Conservation (phyloP, 176 grass and related monocot species). For the Dendrocalamus sinicus region DNA sequence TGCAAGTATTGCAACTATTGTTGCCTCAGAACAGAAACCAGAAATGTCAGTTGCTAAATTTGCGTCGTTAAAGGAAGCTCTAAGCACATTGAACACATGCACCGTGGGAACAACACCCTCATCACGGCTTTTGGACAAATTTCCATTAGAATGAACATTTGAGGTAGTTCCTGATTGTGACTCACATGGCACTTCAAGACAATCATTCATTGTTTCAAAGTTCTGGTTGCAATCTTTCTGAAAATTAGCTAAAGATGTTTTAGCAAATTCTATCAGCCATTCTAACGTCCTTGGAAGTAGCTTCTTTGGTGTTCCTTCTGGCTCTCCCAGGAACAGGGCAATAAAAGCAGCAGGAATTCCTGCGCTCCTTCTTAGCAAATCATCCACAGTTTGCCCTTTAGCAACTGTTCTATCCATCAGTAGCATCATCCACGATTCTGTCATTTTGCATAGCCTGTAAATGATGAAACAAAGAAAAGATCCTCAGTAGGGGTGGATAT, state of each 20-base stretch:
- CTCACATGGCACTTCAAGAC: constrained; percentile 30
- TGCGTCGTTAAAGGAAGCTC: constrained; percentile 87
- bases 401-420: constrained; percentile 83
- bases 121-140: constrained; percentile 75
- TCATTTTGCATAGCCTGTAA: constrained; percentile 93
- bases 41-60: constrained; percentile 88
- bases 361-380: constrained; percentile 90
- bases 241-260: constrained; percentile 68
- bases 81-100: constrained; percentile 93
- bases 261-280: constrained; percentile 78
- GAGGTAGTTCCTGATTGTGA: constrained; percentile 35
- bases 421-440: constrained; percentile 85
- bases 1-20: constrained; percentile 79
- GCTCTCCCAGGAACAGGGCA: constrained; percentile 88
- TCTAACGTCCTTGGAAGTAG: constrained; percentile 82
- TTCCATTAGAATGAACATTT: constrained; percentile 53
- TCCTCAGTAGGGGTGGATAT: too few relatives aligned
- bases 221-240: constrained; percentile 47
- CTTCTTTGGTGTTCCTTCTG: constrained; percentile 92
- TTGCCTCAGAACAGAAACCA: constrained; percentile 94
- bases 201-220: constrained; percentile 42
- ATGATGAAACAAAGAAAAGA: constrained; percentile 37
- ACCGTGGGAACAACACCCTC: constrained; percentile 90
- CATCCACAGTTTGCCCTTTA: constrained; percentile 94
- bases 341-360: constrained; percentile 97